Evolutionary conservation across 106 monocot genomes (phyloP).

Genomic region (Iris macrosiphon): DNA sequence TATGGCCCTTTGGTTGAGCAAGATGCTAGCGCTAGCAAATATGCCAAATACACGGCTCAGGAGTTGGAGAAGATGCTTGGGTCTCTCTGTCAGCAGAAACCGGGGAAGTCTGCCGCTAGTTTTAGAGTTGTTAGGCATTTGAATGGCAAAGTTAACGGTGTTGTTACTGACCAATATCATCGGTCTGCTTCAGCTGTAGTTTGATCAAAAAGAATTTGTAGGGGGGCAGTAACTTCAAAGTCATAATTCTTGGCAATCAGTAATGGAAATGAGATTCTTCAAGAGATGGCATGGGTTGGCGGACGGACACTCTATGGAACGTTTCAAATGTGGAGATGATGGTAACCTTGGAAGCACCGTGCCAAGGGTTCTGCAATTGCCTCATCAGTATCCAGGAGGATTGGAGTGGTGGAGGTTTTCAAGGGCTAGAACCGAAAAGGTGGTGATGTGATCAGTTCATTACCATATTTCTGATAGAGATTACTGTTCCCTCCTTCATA

Average conservation of each 20-base stretch:
- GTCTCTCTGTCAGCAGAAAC: constrained; percentile 59
- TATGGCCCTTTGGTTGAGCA: constrained; percentile 72
- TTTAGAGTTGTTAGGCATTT: constrained; percentile 43
- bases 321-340: neutral
- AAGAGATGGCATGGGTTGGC: constrained; percentile 6
- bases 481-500: neutral
- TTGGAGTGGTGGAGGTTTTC: neutral
- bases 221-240: neutral
- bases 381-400: neutral
- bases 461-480: constrained; percentile 10
- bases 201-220: constrained; percentile 12
- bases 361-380: neutral
- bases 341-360: neutral
- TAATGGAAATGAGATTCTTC: constrained; percentile 6
- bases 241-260: no score
- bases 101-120: constrained; percentile 37
- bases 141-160: constrained; percentile 41
- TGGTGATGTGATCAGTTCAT: constrained; percentile 6
- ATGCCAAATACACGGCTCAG: constrained; percentile 62
- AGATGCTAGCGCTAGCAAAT: constrained; percentile 59
- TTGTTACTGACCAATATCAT: constrained; percentile 26
- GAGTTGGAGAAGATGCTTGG: constrained; percentile 71
- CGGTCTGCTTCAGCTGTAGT: constrained; percentile 37
- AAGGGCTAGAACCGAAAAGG: neutral
- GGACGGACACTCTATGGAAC: neutral